phyloP scores from a whole-genome alignment of 2,329 filamentous ascomycete species.

The Paracamarosporium sp. region DNA sequence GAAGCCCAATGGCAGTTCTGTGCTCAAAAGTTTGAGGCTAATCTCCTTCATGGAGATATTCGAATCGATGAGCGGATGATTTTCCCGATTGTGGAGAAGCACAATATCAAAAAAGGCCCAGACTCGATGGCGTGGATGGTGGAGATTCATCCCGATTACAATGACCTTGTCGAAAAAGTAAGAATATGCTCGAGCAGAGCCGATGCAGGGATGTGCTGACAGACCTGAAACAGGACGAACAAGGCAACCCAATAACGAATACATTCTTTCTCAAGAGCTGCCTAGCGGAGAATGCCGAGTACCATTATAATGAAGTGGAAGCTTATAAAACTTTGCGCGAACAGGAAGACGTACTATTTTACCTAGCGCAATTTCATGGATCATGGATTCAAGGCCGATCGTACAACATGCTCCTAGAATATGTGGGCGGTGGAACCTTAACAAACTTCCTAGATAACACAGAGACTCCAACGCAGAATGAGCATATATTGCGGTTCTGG shows the following conservation, averaged over 20 bases:
- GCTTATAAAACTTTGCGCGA: slow-evolving; percentile 11
- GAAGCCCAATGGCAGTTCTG: slow-evolving; percentile 23
- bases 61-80: slow-evolving; percentile 1
- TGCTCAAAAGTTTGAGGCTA: slow-evolving; percentile 9
- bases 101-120: background rate
- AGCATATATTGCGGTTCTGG: slow-evolving; percentile 43
- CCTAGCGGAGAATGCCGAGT: background rate
- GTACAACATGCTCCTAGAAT: slow-evolving; percentile 47
- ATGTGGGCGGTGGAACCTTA: slow-evolving; percentile 40
- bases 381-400: slow-evolving; percentile 21
- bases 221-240: background rate
- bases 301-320: slow-evolving; percentile 20
- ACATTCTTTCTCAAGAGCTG: slow-evolving; percentile 26
- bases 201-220: too few species aligned
- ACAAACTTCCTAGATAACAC: slow-evolving; percentile 27
- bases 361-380: slow-evolving; percentile 19
- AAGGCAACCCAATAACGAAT: slow-evolving; percentile 1
- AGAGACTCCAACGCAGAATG: slow-evolving; percentile 27
- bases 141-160: slow-evolving; percentile 15
- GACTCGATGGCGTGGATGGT: slow-evolving; percentile 9
- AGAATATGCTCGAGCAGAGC: too few species aligned
- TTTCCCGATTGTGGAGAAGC: slow-evolving; percentile 11
- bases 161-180: too few species aligned
- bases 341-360: slow-evolving; percentile 2
- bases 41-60: too few species aligned